Evolutionary conservation across 192 early-diverging fungal species (phyloP).

Genomic region (Piromyces finnis): DNA sequence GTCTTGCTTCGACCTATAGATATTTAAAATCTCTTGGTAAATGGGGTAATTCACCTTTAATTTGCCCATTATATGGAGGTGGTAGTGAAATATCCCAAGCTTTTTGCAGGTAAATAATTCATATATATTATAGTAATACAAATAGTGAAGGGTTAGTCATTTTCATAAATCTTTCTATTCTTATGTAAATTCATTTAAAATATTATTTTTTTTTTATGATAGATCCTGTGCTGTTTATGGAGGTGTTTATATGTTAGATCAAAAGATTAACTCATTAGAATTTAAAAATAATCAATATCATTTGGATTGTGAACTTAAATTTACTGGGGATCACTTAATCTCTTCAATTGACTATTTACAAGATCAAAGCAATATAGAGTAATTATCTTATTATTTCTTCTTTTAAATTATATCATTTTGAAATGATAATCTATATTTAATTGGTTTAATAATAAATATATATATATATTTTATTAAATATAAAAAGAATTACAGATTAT

Average conservation of each 20-base stretch:
- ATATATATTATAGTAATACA: neutral
- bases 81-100: slow-evolving; percentile 78
- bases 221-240: slow-evolving; percentile 79
- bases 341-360: neutral
- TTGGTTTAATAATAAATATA: neutral
- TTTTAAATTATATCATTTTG: too few species aligned
- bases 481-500: neutral
- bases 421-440: too few species aligned
- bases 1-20: slow-evolving; percentile 39
- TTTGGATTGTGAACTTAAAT: neutral
- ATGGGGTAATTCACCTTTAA: slow-evolving; percentile 63
- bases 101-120: slow-evolving; percentile 43
- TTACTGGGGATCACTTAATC: neutral
- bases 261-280: slow-evolving; percentile 10
- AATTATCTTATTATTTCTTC: too few species aligned
- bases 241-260: slow-evolving; percentile 68
- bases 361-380: neutral
- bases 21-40: slow-evolving; percentile 67
- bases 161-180: too few species aligned
- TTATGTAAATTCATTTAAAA: neutral
- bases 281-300: neutral
- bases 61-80: slow-evolving; percentile 71
- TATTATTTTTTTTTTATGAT: too few species aligned
- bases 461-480: too few species aligned
- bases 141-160: too few species aligned